phyloP scores from a whole-genome alignment of 805 yeast genomes.

The Kodamaea laetipori region DNA sequence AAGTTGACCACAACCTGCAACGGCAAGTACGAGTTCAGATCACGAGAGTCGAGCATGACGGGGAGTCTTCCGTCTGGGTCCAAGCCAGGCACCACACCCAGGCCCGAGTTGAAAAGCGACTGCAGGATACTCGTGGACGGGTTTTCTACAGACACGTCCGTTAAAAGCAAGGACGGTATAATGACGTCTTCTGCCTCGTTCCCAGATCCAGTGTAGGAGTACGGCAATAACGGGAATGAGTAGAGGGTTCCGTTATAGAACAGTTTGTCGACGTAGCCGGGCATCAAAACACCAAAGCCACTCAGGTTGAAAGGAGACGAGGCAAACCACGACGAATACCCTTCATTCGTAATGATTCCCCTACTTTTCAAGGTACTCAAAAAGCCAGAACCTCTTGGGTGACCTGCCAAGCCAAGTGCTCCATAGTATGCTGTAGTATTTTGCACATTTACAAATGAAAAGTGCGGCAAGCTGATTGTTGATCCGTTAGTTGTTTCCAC shows the following conservation, averaged over 20 bases:
- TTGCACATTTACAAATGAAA: conserved; percentile 32
- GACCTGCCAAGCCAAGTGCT: conserved; percentile 39
- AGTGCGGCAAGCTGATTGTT: conserved; percentile 19
- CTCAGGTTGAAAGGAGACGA: conserved; percentile 15
- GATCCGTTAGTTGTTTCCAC: conserved; percentile 17
- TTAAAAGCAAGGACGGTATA: conserved; percentile 36
- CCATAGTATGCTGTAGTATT: conserved; percentile 29
- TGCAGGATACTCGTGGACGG: conserved; percentile 35
- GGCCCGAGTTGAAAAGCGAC: conserved; percentile 26
- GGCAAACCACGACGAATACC: conserved; percentile 39
- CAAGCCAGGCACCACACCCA: conserved; percentile 1
- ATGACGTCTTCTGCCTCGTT: conserved; percentile 11
- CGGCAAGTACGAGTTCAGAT: conserved; percentile 54
- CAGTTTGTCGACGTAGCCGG: conserved; percentile 60
- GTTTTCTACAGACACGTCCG: conserved; percentile 28
- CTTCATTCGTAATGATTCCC: conserved; percentile 28
- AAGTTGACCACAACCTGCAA: conserved; percentile 55
- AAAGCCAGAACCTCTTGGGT: conserved; percentile 30
- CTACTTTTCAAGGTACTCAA: conserved; percentile 22
- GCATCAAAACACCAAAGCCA: conserved; percentile 41
- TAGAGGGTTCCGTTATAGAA: conserved; percentile 50
- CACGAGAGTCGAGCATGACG: conserved; percentile 60
- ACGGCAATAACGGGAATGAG: conserved; percentile 52
- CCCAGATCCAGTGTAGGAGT: conserved; percentile 18
- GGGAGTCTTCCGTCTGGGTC: conserved; percentile 39